Evolutionary conservation across 2,329 filamentous ascomycete genomes (phyloP), one percentile per base, ranked within the genome.

Genomic region (Chrysoporthe austroafricana): DNA sequence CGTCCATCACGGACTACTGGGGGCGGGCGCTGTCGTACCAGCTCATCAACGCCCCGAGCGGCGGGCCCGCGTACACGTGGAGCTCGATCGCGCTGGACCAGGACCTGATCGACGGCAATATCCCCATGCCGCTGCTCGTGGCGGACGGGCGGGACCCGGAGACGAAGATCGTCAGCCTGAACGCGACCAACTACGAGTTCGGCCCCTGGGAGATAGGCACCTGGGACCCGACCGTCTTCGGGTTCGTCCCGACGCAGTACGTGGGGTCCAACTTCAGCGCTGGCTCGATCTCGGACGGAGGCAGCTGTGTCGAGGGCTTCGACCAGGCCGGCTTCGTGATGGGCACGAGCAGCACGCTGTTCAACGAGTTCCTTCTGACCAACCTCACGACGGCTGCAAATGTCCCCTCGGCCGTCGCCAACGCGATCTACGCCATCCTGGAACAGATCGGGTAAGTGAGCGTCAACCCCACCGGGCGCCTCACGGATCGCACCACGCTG

Each of bases 1-100:
- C 86, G 3, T 91, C 92, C 9, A 84, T 97, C 67, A 97, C 94
- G 0, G 94, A 97, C 80, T 93, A 93, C 77, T 97, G 94, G 91
- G 92, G 92, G 39, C 90, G 94, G 67, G 92, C 92, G 59, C 84
- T 97, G n/a, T 90, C 90, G 1, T 96, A 91, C 79, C 94, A 97
- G 79, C 85, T 97, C 60, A 86, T 97, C 76, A 91, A 95, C 75
- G 91, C 87, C 6, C 85, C 84, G 1, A 80, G 91, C 69, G 94
- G 94, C 50, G 94, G 92, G 0, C 88, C 90, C 16, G 84, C 82
- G 16, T 94, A 91, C 74, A 97, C 94, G 4, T 97, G 90, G 81
- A 96, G 93, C 3, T 96, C 92, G 3, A 82, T 83, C 73, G 81
- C 77, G 79, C 78, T 69, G 77, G 80, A 74, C 76, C 76, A 77